Base-by-base conservation (phyloP, 164 flowering plant species). In the Buxus sempervirens region DNA sequence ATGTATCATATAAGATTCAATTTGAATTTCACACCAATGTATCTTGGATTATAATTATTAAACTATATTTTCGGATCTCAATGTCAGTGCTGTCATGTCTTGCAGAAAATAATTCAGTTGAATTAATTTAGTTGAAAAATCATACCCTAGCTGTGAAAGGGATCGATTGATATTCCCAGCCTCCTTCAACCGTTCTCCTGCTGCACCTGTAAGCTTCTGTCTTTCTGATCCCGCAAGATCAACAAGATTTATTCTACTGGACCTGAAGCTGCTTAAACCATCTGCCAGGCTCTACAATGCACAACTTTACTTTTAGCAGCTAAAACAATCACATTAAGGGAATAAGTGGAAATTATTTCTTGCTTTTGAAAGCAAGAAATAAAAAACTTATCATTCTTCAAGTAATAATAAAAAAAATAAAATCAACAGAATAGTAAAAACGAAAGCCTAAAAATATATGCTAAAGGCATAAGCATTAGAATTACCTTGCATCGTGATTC, bases 191-290 rank as follows among this genome's bases (percentile, higher is more conserved):
- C 99, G 89, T 28, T 91, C 98, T 70, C 99, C 99, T 54, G 97
- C 97, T 58, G 98, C 98, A 70, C 95, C 96, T 28, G 99, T 96
- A 61, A 84, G 73, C 74, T 96, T 96, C 54, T 96, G 99, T 72
- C 99, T 80, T 77, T 96, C 99, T 32, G 99, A 96, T 61, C 99
- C 99, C 78, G 99, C 99, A 67, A 96, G 88, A 83, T 96, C 99
- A 77, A 96, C 99, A 51, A 96, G 92, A 82, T 96, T 96, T 67
- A 96, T 90, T 82, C 89, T 86, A 69, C 99, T 96, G 38, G 86
- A 84, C 72, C 82, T 88, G 36, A 88, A 81, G 80, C 90, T 85
- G 85, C 96, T 93, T 60, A 92, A 57, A 60, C 98, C 95, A 81
- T 90, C 93, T 60, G 84, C 76, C 63, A 66, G 53, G 72, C 88